Conservation (phyloP, 1,284 basidiomycete genomes). For the Ceratobasidium sp. region DNA sequence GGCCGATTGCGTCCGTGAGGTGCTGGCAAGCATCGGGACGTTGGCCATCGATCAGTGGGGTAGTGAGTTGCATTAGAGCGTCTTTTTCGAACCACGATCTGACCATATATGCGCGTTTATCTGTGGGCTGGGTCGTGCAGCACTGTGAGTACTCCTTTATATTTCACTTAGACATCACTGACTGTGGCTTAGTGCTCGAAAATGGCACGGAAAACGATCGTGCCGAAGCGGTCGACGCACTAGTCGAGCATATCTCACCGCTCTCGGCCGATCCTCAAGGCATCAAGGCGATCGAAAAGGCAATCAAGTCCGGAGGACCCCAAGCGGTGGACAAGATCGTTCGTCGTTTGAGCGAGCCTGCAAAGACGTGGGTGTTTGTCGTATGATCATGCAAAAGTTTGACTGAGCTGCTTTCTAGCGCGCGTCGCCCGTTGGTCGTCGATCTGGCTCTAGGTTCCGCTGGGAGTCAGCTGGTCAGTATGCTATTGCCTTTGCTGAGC, state of each 20-base stretch:
- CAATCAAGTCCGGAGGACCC: conserved; percentile 83
- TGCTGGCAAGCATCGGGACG: conserved; percentile 73
- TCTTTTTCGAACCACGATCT: background rate
- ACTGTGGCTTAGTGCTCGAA: conserved; percentile 71
- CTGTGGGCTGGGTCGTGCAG: conserved; percentile 65
- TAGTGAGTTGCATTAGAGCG: conserved; percentile 37
- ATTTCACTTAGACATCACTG: conserved; percentile 14
- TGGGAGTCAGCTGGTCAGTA: conserved; percentile 85
- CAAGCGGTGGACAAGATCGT: conserved; percentile 75
- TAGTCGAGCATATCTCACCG: conserved; percentile 77
- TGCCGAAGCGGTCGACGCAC: conserved; percentile 77
- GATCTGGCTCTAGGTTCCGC: conserved; percentile 84
- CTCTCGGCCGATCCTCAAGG: conserved; percentile 85
- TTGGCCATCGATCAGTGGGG: conserved; percentile 92
- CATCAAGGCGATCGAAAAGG: conserved; percentile 84
- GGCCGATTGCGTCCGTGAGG: conserved; percentile 81
- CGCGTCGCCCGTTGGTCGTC: conserved; percentile 83
- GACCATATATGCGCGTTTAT: conserved; percentile 66
- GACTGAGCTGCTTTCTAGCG: conserved; percentile 61
- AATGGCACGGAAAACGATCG: conserved; percentile 81
- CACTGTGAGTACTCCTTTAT: conserved; percentile 69
- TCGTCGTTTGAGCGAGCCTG: conserved; percentile 83
- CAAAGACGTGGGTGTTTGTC: conserved; percentile 71
- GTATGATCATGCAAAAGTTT: background rate
- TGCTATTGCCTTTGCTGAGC: conserved; percentile 80